These are phyloP conservation scores for Violaceomyces palustris DNA, from an alignment of 1,284 basidiomycete genomes.

Conservation along the genomic window DNA sequence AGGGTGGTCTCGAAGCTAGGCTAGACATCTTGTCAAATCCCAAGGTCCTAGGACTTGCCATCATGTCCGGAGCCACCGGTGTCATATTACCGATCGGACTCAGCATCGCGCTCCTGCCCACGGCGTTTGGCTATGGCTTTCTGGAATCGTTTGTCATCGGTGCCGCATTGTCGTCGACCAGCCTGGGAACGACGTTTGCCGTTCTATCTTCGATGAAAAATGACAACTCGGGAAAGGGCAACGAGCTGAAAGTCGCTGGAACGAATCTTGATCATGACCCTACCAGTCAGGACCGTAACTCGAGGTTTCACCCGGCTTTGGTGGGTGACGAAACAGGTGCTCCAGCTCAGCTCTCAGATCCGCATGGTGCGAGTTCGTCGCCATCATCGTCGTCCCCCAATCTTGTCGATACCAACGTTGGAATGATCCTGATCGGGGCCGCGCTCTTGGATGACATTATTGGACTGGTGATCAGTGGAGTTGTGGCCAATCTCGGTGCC, in stretches of 20 bases:
- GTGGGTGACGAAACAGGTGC: no score
- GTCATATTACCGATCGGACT: constrained; percentile 57
- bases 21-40: constrained; percentile 17
- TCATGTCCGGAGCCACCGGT: constrained; percentile 57
- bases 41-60: constrained; percentile 57
- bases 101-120: constrained; percentile 53
- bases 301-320: no score
- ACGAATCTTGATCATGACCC: no score
- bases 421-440: constrained; percentile 58
- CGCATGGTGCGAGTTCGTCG: not conserved
- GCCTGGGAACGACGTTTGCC: constrained; percentile 60
- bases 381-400: constrained; percentile 25
- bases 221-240: not conserved
- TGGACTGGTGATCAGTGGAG: constrained; percentile 59
- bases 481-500: constrained; percentile 55
- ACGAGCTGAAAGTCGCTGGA: no score
- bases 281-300: no score
- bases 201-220: constrained; percentile 51
- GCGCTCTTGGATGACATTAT: constrained; percentile 61
- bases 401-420: constrained; percentile 57
- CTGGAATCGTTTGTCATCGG: constrained; percentile 60
- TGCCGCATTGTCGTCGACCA: constrained; percentile 59
- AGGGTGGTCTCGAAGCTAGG: constrained; percentile 53
- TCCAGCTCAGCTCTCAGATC: not conserved
- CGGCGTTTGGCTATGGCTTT: constrained; percentile 50